Conservation (phyloP, 371 early-diverging fungal species). For the Syncephalastrum monosporum region DNA sequence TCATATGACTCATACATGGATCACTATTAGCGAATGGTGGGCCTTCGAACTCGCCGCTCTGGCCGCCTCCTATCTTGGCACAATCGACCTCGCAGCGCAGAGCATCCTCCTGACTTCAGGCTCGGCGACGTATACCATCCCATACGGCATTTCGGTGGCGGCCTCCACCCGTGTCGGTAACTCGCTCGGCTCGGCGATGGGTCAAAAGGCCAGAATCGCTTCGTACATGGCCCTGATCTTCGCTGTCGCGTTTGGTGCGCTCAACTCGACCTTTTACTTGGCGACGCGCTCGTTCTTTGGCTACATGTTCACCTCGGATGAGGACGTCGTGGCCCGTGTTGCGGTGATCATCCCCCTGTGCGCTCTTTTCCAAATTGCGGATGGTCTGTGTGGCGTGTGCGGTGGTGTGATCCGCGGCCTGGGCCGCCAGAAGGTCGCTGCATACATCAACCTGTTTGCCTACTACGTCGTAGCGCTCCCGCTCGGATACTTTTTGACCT, state of each 20-base stretch:
- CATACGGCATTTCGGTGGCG: constrained; percentile 72
- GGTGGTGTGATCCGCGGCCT: constrained; percentile 75
- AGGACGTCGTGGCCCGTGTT: constrained; percentile 65
- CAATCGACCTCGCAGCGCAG: constrained; percentile 81
- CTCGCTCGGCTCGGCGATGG: constrained; percentile 53
- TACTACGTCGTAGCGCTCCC: constrained; percentile 75
- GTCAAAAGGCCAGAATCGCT: constrained; percentile 45
- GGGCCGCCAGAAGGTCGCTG: constrained; percentile 71
- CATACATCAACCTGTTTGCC: constrained; percentile 64
- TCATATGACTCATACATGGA: neutral
- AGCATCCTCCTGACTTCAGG: constrained; percentile 76
- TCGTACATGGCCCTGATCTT: constrained; percentile 48
- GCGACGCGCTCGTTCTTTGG: constrained; percentile 52
- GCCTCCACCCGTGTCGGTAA: constrained; percentile 84
- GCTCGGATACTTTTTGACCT: constrained; percentile 61
- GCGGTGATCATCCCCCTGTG: constrained; percentile 73
- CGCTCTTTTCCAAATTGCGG: constrained; percentile 80
- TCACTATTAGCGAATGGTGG: constrained; percentile 68
- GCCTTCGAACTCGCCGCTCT: constrained; percentile 45
- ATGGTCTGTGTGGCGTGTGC: constrained; percentile 65
- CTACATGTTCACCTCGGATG: constrained; percentile 69
- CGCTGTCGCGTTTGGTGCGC: constrained; percentile 37
- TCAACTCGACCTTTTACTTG: constrained; percentile 39
- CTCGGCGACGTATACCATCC: constrained; percentile 69
- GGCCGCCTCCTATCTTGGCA: constrained; percentile 75